Conservation (phyloP, 805 yeast genomes). For the Yarrowia sp. region DNA sequence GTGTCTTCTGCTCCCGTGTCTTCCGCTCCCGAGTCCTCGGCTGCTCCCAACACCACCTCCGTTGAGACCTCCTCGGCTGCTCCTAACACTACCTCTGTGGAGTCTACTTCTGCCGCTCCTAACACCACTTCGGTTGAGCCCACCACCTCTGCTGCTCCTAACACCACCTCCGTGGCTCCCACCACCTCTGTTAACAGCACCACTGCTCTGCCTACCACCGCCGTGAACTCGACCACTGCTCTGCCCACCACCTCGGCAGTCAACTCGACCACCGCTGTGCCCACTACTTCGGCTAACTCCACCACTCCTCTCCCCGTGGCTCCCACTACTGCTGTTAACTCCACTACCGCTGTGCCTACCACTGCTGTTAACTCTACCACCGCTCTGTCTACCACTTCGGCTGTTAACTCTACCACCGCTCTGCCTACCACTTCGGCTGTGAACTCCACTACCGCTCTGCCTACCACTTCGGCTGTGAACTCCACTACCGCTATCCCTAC, state of each 20-base stretch:
- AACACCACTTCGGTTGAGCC: background rate
- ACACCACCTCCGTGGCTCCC: background rate
- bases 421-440: background rate
- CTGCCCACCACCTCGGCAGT: background rate
- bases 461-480: background rate
- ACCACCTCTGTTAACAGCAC: background rate
- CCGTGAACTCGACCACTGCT: background rate
- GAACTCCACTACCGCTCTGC: background rate
- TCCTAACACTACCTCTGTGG: background rate
- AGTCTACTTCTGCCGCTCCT: background rate
- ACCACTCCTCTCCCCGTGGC: background rate
- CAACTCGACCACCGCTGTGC: no score
- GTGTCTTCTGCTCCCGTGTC: background rate
- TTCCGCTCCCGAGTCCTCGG: background rate
- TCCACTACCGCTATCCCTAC: background rate
- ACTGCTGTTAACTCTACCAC: background rate
- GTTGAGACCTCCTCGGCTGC: background rate
- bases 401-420: background rate
- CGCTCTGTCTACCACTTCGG: background rate
- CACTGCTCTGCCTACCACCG: background rate
- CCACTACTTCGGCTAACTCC: background rate
- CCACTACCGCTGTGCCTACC: background rate
- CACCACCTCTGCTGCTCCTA: background rate
- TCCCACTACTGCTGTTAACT: background rate
- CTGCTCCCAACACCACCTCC: background rate